A percentile compares a stretch with the other conserved stretches of the same genome.
phyloP scores from a whole-genome alignment of 1,284 basidiomycete genomes.

The Neonothopanus nambi region DNA sequence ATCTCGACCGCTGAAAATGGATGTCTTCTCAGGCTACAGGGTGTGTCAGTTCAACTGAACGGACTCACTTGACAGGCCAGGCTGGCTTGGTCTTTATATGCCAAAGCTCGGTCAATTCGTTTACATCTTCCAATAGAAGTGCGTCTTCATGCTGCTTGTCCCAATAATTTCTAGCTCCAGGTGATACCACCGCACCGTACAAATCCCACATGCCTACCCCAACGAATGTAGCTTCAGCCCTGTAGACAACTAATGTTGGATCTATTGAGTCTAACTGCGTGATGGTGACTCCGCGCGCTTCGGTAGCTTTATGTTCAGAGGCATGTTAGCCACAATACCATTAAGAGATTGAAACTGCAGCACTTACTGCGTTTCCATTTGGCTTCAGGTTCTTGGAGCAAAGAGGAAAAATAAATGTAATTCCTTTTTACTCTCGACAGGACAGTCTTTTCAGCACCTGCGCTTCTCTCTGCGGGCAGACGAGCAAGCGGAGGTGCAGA shows the following conservation, averaged over 20 bases:
- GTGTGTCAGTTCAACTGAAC: constrained; percentile 10
- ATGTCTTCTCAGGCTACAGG: not conserved
- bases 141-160: constrained; percentile 91
- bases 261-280: constrained; percentile 98
- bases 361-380: constrained; percentile 89
- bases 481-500: constrained; percentile 35
- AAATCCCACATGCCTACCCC: constrained; percentile 96
- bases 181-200: constrained; percentile 84
- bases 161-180: constrained; percentile 84
- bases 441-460: constrained; percentile 75
- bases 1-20: constrained; percentile 74
- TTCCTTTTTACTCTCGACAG: constrained; percentile 85
- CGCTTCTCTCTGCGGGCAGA: constrained; percentile 52
- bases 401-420: constrained; percentile 97
- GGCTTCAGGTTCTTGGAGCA: constrained; percentile 96
- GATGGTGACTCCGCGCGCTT: constrained; percentile 87
- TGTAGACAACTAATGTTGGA: constrained; percentile 93
- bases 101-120: constrained; percentile 91
- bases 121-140: constrained; percentile 84
- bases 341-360: constrained; percentile 8
- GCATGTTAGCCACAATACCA: constrained; percentile 3
- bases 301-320: constrained; percentile 54
- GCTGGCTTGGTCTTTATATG: constrained; percentile 85
- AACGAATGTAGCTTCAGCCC: constrained; percentile 97
- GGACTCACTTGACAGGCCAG: constrained; percentile 86